Conservation (phyloP, 2,329 filamentous ascomycete species). For the Sarocladium kiliense region DNA sequence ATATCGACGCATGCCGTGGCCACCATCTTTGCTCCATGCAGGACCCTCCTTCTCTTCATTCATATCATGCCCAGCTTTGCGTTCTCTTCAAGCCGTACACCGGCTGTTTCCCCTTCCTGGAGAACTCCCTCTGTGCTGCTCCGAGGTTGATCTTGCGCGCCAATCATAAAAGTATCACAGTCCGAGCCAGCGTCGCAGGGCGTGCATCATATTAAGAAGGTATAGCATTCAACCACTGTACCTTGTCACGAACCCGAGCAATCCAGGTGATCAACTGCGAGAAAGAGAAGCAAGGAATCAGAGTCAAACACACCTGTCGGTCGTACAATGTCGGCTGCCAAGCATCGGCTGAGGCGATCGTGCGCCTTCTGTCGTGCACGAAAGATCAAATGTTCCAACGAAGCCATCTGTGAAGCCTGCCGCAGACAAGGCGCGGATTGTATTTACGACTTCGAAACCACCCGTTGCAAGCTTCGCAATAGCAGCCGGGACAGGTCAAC, state of each 20-base stretch:
- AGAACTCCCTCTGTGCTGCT: background rate
- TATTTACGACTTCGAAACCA: constrained; percentile 32
- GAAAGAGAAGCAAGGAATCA: too few relatives aligned
- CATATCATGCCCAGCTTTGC: background rate
- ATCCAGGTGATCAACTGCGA: too few relatives aligned
- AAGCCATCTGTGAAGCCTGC: constrained; percentile 31
- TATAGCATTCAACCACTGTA: too few relatives aligned
- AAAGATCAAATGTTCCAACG: constrained; percentile 34
- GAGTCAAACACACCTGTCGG: too few relatives aligned
- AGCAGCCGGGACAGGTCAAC: constrained; percentile 21
- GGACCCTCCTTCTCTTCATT: background rate
- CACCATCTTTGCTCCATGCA: background rate
- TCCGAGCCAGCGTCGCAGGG: too few relatives aligned
- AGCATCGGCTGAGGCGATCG: constrained; percentile 27
- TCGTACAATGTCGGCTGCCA: constrained; percentile 11
- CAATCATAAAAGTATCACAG: too few relatives aligned
- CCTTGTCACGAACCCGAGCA: too few relatives aligned
- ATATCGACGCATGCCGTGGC: constrained; percentile 3
- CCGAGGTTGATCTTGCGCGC: too few relatives aligned
- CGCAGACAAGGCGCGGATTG: constrained; percentile 30
- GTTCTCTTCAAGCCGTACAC: background rate
- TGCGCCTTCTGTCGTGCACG: constrained; percentile 32
- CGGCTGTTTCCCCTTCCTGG: background rate
- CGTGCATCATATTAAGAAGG: too few relatives aligned
- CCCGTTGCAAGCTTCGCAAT: constrained; percentile 23